Evolutionary conservation across 1,139 yeast genomes (phyloP).

Genomic region (Fermentozyma sake): DNA sequence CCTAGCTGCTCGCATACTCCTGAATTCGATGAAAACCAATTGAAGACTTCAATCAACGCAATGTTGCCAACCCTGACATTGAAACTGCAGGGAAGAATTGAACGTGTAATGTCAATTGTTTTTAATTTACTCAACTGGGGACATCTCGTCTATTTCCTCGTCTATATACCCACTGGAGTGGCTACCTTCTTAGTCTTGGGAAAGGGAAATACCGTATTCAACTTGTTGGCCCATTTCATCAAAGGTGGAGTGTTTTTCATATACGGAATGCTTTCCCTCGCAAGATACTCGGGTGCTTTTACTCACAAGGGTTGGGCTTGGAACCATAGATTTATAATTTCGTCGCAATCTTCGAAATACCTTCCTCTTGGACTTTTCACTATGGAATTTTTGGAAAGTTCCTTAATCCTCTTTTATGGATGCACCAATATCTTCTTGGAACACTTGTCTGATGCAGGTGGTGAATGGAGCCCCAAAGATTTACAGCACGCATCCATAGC

Average conservation of each 20-base stretch:
- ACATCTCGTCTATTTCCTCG: conserved; percentile 55
- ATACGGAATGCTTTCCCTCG: conserved; percentile 71
- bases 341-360: conserved; percentile 1
- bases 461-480: conserved; percentile 87
- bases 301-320: conserved; percentile 82
- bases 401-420: conserved; percentile 81
- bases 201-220: conserved; percentile 61
- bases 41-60: conserved; percentile 1
- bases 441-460: conserved; percentile 70
- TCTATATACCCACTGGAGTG: conserved; percentile 68
- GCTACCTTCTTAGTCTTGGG: conserved; percentile 74
- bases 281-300: conserved; percentile 84
- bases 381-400: conserved; percentile 82
- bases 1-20: conserved; percentile 1
- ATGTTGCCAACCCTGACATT: conserved; percentile 1
- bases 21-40: not conserved
- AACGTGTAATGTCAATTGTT: not conserved
- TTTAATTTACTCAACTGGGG: conserved; percentile 52
- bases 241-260: conserved; percentile 88
- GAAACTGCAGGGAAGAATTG: not conserved
- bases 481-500: conserved; percentile 95
- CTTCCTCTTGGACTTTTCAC: conserved; percentile 60
- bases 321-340: conserved; percentile 66
- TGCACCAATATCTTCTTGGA: conserved; percentile 84
- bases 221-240: conserved; percentile 88